A percentile compares a stretch with the other conserved stretches of the same genome.
These are phyloP conservation scores for Microcyclospora pomicola DNA, from an alignment of 2,329 filamentous ascomycete species.

Conservation along the genomic window DNA sequence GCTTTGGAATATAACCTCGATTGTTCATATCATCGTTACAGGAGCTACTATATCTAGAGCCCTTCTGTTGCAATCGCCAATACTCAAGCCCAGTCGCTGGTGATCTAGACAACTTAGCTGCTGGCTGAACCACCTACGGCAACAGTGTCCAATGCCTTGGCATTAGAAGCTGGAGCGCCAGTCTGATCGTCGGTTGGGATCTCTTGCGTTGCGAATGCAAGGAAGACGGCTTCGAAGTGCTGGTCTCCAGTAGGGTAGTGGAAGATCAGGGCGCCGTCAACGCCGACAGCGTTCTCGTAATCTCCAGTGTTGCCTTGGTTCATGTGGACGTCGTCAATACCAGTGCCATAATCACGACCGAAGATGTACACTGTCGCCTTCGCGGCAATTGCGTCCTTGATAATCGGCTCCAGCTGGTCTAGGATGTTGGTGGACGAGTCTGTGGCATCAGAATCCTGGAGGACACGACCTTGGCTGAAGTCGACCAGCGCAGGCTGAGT, in stretches of 20 bases:
- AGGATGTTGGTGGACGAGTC: slow-evolving; percentile 19
- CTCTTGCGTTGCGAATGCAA: slow-evolving; percentile 27
- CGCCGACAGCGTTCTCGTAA: slow-evolving; percentile 24
- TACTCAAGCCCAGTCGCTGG: no score
- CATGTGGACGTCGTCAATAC: slow-evolving; percentile 30
- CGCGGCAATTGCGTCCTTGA: slow-evolving; percentile 22
- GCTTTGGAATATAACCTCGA: no score
- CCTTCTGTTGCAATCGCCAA: no score
- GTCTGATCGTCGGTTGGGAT: slow-evolving; percentile 23
- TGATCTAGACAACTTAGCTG: no score
- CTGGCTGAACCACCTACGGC: no score
- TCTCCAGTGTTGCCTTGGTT: slow-evolving; percentile 25
- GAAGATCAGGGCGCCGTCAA: slow-evolving; percentile 26
- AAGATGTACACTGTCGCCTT: slow-evolving; percentile 27
- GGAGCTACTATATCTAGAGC: no score
- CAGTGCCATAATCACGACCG: slow-evolving; percentile 23
- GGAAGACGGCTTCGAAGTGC: slow-evolving; percentile 28
- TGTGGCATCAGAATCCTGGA: slow-evolving; percentile 5
- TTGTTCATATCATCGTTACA: no score
- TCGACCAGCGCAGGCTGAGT: slow-evolving; percentile 6
- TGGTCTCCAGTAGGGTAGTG: slow-evolving; percentile 16
- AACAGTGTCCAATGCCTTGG: no score
- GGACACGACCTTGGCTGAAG: slow-evolving; percentile 8
- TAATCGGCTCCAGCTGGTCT: slow-evolving; percentile 22
- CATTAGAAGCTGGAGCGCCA: slow-evolving; percentile 2